Evolutionary conservation across 2,329 filamentous ascomycete genomes (phyloP), one percentile per base, ranked within the genome.

Genomic region (Fusarium sp.): DNA sequence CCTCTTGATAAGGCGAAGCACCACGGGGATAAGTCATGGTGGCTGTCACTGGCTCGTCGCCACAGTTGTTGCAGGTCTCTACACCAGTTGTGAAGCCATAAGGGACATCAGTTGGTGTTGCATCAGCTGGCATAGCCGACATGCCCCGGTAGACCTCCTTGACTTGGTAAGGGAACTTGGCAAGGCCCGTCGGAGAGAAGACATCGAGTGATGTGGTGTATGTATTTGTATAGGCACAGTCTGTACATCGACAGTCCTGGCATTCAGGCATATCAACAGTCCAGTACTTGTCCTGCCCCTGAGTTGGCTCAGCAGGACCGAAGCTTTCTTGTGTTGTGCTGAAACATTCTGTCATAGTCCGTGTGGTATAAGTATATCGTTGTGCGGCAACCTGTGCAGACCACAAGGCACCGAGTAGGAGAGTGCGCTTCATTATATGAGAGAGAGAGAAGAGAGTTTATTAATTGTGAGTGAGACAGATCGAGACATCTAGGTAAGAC

Each of bases 121-220:
- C 46, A 45, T 62, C 59, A 37, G 44, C 57, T 10, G 71, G 70
- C 50, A 70, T 67, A 7, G 59, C 59, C 7, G 68, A 71, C 72
- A 74, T 74, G 56, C 72, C 68, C 9, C 51, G 70, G n/a, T 73
- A 74, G n/a, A 74, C 35, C 53, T 74, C 72, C 41, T 71, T 71
- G 54, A 74, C 60, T 17, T 62, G 24, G 14, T 74, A 74, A 20
- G 70, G 52, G 35, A 56, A 69, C 33, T 58, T 53, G 26, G 49
- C 51, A 20, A 70, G 56, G 44, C 70, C 71, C 13, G 56, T 59
- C 37, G 70, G 56, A 45, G 44, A 64, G 37, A 73, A 73, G 56
- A 73, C 68, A 32, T 70, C 64, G 35, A 72, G 60, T n/a, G 68
- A 73, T 41, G 70, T 65, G 35, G 72, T 72, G 48, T 71, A 71